Percentiles rank a stretch among this genome's conserved stretches.
These are phyloP conservation scores for Globisporangium canariense DNA, from an alignment of 352 stramenopile genomes.

Conservation along the genomic window DNA sequence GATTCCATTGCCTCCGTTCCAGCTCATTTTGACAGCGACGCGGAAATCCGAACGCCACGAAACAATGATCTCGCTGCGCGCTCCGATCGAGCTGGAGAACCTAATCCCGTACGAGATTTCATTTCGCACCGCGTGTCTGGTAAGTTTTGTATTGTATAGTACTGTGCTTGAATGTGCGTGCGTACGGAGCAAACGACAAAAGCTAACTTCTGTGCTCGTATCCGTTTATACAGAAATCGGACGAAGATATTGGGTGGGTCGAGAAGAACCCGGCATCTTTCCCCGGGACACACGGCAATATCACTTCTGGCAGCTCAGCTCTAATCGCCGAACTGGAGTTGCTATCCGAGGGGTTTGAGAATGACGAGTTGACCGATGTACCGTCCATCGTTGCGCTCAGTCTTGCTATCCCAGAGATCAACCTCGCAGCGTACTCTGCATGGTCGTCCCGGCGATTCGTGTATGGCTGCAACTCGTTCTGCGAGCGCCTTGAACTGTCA, in stretches of 20 bases:
- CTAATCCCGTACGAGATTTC: constrained; percentile 67
- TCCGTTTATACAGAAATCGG: constrained; percentile 46
- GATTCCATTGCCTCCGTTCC: constrained; percentile 58
- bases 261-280: constrained; percentile 66
- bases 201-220: constrained; percentile 11
- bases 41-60: constrained; percentile 78
- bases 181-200: constrained; percentile 10
- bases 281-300: constrained; percentile 46
- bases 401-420: constrained; percentile 64
- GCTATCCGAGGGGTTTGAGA: constrained; percentile 39
- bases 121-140: constrained; percentile 73
- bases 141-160: constrained; percentile 18
- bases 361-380: constrained; percentile 33
- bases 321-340: constrained; percentile 73
- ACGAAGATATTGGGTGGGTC: constrained; percentile 59
- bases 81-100: constrained; percentile 74
- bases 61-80: constrained; percentile 61
- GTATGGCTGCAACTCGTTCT: constrained; percentile 62
- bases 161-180: constrained; percentile 10
- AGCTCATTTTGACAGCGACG: constrained; percentile 67
- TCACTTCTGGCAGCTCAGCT: constrained; percentile 52
- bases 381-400: constrained; percentile 71
- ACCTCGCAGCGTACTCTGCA: constrained; percentile 43
- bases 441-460: constrained; percentile 63
- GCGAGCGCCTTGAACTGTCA: constrained; percentile 64